Evolutionary conservation across 306 rosid species (phyloP).

Genomic region (Sophora flavescens): DNA sequence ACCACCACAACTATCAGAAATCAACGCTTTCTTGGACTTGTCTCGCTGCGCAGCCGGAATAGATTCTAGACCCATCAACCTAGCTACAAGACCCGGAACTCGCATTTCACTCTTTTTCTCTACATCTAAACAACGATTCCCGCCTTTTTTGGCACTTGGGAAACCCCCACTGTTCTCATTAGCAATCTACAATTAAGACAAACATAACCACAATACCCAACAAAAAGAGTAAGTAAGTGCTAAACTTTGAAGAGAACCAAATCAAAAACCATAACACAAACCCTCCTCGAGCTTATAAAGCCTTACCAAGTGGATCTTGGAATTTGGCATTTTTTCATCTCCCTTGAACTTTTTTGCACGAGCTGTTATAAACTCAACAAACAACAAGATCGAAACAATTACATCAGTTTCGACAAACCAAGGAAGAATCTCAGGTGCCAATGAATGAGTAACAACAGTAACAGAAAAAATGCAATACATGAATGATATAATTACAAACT

Average conservation of each 20-base stretch:
- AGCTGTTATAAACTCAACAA: constrained; percentile 54
- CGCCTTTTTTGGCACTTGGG: constrained; percentile 66
- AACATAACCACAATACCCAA: constrained; percentile 33
- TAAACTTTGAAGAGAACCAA: constrained; percentile 22
- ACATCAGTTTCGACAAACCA: constrained; percentile 42
- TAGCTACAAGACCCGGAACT: constrained; percentile 81
- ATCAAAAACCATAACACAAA: not conserved
- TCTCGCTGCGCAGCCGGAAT: constrained; percentile 69
- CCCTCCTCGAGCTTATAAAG: not conserved
- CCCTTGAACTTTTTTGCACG: constrained; percentile 74
- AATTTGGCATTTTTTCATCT: constrained; percentile 76
- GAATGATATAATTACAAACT: constrained; percentile 26
- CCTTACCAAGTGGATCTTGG: constrained; percentile 80
- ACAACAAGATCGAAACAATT: constrained; percentile 42
- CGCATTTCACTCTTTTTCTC: constrained; percentile 68
- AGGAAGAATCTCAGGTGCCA: not conserved
- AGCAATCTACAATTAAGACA: constrained; percentile 68
- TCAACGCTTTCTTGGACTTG: constrained; percentile 61
- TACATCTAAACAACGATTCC: constrained; percentile 52
- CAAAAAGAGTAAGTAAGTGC: constrained; percentile 8
- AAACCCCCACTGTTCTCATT: constrained; percentile 90
- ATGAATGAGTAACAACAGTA: no score
- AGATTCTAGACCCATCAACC: constrained; percentile 91
- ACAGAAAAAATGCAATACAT: not conserved
- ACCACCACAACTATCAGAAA: constrained; percentile 49